phyloP scores from a whole-genome alignment of 805 yeast species.

The Ascoidea rubescens region DNA sequence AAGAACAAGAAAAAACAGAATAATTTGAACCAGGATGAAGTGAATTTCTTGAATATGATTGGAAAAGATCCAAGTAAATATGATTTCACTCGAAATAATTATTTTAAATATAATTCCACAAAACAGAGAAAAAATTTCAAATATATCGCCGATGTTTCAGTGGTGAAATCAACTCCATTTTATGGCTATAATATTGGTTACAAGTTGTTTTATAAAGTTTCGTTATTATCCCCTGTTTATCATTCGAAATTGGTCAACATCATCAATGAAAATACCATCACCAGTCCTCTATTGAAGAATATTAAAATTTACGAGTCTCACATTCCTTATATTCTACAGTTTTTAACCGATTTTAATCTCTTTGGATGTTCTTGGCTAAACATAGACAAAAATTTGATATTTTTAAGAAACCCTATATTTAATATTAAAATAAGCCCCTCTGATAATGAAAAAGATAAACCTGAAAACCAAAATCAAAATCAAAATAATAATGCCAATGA shows the following conservation, averaged over 20 bases:
- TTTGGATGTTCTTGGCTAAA: conserved; percentile 75
- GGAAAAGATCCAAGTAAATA: conserved; percentile 1
- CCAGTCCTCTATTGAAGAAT: conserved; percentile 22
- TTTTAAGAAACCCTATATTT: conserved; percentile 45
- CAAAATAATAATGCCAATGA: conserved; percentile 9
- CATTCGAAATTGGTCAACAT: too few species aligned
- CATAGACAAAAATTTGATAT: conserved; percentile 21
- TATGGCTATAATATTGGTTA: conserved; percentile 72
- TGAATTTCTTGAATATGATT: background rate
- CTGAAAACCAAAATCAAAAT: conserved; percentile 1
- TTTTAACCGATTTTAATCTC: conserved; percentile 69
- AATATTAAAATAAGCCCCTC: conserved; percentile 17
- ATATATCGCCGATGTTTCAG: conserved; percentile 42
- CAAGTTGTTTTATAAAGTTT: conserved; percentile 52
- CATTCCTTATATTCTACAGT: conserved; percentile 63
- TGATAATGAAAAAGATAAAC: conserved; percentile 6
- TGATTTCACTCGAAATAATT: background rate
- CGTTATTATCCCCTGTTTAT: conserved; percentile 49
- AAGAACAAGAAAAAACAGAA: conserved; percentile 1
- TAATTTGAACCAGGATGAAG: background rate
- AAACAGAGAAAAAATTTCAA: conserved; percentile 15
- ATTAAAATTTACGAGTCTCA: conserved; percentile 66
- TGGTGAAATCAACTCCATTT: conserved; percentile 67
- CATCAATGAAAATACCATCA: too few species aligned
- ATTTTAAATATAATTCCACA: background rate